Percentiles rank a stretch among this genome's conserved stretches.
Evolutionary conservation across 345 rosid species (phyloP).

Genomic region (Aethionema arabicum): DNA sequence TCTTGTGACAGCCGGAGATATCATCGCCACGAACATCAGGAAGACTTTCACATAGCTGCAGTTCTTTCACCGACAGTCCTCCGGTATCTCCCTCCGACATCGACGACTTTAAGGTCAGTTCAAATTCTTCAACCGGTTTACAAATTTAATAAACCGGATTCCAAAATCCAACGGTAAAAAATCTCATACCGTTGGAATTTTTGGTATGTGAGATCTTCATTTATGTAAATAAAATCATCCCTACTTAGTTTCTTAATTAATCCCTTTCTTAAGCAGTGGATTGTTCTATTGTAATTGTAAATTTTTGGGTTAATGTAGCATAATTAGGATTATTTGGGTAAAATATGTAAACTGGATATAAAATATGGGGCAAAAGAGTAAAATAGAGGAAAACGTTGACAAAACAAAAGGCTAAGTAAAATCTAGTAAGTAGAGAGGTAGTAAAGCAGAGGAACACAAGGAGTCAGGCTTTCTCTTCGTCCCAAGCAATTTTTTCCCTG

Average conservation of each 20-base stretch:
- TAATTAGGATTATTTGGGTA: slow-evolving; percentile 16
- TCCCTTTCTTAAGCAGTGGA: neutral
- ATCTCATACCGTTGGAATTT: neutral
- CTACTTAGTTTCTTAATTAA: too few relatives aligned
- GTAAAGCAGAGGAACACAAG: slow-evolving; percentile 31
- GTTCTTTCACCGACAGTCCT: slow-evolving; percentile 92
- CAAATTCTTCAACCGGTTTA: slow-evolving; percentile 23
- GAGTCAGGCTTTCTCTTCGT: slow-evolving; percentile 34
- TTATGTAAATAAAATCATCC: neutral
- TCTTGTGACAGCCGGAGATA: slow-evolving; percentile 35
- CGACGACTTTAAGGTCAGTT: slow-evolving; percentile 80
- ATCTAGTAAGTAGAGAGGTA: slow-evolving; percentile 28
- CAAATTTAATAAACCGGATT: slow-evolving; percentile 3
- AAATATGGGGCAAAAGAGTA: slow-evolving; percentile 27
- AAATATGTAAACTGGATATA: neutral
- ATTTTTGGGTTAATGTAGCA: neutral
- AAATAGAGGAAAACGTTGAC: slow-evolving; percentile 37
- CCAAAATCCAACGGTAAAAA: neutral
- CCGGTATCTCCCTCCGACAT: slow-evolving; percentile 95
- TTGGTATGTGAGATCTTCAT: too few relatives aligned
- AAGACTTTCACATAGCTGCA: slow-evolving; percentile 83
- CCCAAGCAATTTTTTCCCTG: slow-evolving; percentile 28
- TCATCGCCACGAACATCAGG: slow-evolving; percentile 86
- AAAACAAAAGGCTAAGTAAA: slow-evolving; percentile 19
- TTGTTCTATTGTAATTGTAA: neutral